Conservation (phyloP, 2,329 filamentous ascomycete genomes). For the Sporothrix variecibatus region DNA sequence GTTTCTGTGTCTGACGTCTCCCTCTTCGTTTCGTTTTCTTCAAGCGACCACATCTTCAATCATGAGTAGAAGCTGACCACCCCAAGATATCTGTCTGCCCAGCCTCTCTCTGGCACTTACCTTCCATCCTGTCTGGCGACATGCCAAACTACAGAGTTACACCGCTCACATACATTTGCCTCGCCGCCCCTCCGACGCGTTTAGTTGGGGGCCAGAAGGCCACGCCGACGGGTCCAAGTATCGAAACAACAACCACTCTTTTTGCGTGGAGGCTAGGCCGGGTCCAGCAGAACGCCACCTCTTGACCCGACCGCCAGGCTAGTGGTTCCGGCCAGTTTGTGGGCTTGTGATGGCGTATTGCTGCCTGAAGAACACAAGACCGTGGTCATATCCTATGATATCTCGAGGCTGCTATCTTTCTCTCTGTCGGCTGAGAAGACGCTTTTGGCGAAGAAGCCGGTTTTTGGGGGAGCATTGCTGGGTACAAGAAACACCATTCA, state of each 20-base stretch:
- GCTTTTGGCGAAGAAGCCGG: slow-evolving; percentile 1
- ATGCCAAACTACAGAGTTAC: not conserved
- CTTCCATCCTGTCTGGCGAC: not conserved
- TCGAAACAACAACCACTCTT: not conserved
- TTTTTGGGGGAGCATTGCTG: not conserved
- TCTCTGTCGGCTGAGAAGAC: not conserved
- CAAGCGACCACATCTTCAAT: not conserved
- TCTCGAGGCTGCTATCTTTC: not conserved
- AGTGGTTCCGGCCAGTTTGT: slow-evolving; percentile 4
- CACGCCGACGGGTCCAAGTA: not conserved
- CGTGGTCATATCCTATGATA: not conserved
- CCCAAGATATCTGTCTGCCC: not conserved
- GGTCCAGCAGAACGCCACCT: not conserved
- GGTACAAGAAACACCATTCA: not conserved
- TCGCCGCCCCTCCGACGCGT: not conserved
- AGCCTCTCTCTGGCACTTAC: too few relatives aligned
- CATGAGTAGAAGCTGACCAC: not conserved
- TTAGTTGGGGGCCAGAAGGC: not conserved
- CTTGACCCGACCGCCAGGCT: slow-evolving; percentile 15
- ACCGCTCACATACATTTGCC: not conserved
- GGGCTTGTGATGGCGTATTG: not conserved
- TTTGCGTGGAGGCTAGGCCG: not conserved
- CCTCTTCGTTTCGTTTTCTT: not conserved
- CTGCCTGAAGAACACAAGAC: not conserved
- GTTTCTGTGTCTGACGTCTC: not conserved